Conservation (phyloP, 805 yeast genomes). For the Nakazawaea wickerhamii region DNA sequence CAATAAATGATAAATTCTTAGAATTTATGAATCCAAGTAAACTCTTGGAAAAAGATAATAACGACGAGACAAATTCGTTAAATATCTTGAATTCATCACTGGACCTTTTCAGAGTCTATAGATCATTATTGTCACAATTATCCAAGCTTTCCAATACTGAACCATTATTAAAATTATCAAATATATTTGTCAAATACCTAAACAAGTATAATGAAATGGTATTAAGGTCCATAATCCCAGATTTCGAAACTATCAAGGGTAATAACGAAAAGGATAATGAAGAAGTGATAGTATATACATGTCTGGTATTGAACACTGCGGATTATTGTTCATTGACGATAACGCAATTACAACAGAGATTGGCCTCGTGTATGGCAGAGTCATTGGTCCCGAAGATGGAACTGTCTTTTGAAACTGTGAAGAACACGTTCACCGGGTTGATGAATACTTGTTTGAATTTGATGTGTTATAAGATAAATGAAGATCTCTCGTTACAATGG, state of each 20-base stretch:
- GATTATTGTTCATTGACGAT: slow-evolving; percentile 82
- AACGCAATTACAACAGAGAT: slow-evolving; percentile 66
- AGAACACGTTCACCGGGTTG: slow-evolving; percentile 49
- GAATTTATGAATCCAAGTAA: slow-evolving; percentile 59
- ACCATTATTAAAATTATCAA: slow-evolving; percentile 44
- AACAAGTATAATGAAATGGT: slow-evolving; percentile 49
- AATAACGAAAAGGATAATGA: slow-evolving; percentile 33
- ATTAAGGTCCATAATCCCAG: slow-evolving; percentile 45
- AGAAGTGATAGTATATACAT: slow-evolving; percentile 61
- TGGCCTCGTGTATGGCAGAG: slow-evolving; percentile 33
- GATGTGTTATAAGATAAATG: slow-evolving; percentile 51
- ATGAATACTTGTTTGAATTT: slow-evolving; percentile 53
- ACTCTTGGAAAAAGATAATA: slow-evolving; percentile 34
- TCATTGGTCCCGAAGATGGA: slow-evolving; percentile 34
- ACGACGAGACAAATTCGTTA: slow-evolving; percentile 41
- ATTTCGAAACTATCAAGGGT: slow-evolving; percentile 22
- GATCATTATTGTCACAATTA: slow-evolving; percentile 67
- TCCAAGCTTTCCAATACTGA: slow-evolving; percentile 51
- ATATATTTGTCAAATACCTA: slow-evolving; percentile 63
- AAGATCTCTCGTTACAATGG: slow-evolving; percentile 69
- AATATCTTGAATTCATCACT: slow-evolving; percentile 82
- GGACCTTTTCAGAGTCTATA: slow-evolving; percentile 74
- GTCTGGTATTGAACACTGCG: slow-evolving; percentile 78
- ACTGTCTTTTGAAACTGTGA: slow-evolving; percentile 47
- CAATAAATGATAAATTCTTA: slow-evolving; percentile 54